Base-by-base conservation (phyloP, 164 flowering plant genomes). In the Echeveria elegans region DNA sequence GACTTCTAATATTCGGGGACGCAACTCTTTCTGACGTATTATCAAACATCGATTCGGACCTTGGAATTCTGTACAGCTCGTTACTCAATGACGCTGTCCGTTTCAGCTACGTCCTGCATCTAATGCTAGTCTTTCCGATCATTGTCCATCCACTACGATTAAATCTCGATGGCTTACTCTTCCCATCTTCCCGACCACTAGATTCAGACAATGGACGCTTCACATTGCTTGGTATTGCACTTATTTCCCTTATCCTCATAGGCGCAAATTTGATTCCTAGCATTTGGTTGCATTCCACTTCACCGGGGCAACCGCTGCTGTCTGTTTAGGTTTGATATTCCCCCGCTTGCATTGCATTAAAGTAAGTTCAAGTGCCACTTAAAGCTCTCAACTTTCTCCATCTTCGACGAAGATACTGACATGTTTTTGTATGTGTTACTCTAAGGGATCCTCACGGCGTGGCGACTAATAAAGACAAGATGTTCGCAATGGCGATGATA, bases 231-330 rank as follows among this genome's bases (percentile, higher is more conserved):
- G 86, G 77, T 23, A 64, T 67, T 56, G 86, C 79, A 16, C 90
- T 93, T 70, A 80, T 93, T 14, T 31, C 62, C 48, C 21, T 86
- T 6, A 82, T 89, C 63, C 89, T 86, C 79, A n/a, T 88, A 71
- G 98, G 97, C 32, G 98, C 98, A 68, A 90, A 88, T 70, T 89
- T 87, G 72, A 88, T 90, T 29, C 98, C 98, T 30, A 93, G 97
- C 85, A 90, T 93, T 36, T 93, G 98, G 98, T 87, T 76, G 98
- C 96, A 71, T 93, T 93, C 77, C 98, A 90, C 68, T 93, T 93
- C 73, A 90, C 96, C 21, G 98, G 97, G 28, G 97, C 98, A 23
- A 93, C 98, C 37, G 96, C 97, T 67, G 96, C 97, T 37, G 98
- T 93, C 65, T 87, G 96, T 79, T 72, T 93, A 62, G 97, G 98